Conservation (phyloP, 1,139 yeast genomes). For the Yarrowia galli region DNA sequence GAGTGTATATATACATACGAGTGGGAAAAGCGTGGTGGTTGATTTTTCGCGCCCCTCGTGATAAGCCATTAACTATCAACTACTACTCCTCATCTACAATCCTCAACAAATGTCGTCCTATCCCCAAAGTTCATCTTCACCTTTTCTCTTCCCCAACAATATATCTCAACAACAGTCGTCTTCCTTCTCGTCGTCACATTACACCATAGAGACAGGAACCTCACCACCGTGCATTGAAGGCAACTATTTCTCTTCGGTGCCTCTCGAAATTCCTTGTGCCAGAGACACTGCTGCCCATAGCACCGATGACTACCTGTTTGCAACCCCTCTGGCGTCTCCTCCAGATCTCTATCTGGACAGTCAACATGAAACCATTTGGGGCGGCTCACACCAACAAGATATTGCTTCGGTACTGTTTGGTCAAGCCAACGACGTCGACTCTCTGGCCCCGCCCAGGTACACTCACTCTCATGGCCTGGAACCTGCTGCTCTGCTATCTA, state of each 20-base stretch:
- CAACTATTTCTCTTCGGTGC: neutral
- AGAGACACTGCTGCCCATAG: neutral
- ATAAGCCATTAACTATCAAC: no score
- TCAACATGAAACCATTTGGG: neutral
- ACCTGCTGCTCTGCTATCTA: constrained; percentile 19
- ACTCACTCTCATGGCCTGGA: neutral
- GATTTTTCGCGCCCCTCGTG: no score
- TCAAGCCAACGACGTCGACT: neutral
- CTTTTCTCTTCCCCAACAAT: constrained; percentile 8
- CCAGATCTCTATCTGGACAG: constrained; percentile 11
- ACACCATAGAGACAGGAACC: no score
- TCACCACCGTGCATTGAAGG: neutral
- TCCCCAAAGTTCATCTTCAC: neutral
- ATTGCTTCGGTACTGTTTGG: neutral
- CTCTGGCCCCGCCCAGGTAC: neutral
- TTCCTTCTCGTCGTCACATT: neutral
- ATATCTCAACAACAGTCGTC: neutral
- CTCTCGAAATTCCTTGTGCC: neutral
- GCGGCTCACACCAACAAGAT: neutral
- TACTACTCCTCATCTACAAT: neutral
- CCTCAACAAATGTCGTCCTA: neutral
- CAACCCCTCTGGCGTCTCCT: constrained; percentile 31
- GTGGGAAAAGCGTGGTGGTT: neutral
- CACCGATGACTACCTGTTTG: neutral
- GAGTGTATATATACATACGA: neutral